Evolutionary conservation across 306 rosid genomes (phyloP).

Genomic region (Gynostemma pentaphyllum): DNA sequence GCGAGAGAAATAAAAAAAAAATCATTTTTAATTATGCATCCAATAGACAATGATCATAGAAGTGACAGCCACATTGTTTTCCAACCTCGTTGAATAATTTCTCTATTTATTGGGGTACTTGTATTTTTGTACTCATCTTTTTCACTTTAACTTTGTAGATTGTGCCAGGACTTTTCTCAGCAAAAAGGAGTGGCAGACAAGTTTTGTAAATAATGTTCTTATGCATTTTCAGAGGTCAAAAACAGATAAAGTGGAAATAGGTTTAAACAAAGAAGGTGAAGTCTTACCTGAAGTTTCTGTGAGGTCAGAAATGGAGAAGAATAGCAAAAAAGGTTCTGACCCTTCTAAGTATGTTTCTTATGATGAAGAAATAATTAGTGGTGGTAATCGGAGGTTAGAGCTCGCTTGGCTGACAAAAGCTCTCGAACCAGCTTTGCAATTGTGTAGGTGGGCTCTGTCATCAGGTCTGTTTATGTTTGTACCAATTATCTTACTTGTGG

Average conservation of each 20-base stretch:
- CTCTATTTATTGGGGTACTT: neutral
- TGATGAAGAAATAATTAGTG: constrained; percentile 41
- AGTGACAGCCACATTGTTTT: too few species aligned
- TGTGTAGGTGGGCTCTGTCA: constrained; percentile 81
- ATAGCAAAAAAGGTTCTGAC: constrained; percentile 16
- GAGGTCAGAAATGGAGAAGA: constrained; percentile 28
- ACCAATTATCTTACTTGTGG: constrained; percentile 13
- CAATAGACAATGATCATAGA: too few species aligned
- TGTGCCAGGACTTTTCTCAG: constrained; percentile 20
- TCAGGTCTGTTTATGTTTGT: constrained; percentile 50
- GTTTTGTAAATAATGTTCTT: constrained; percentile 28
- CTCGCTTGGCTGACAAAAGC: constrained; percentile 81
- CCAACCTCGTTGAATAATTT: too few species aligned
- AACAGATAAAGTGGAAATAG: constrained; percentile 35
- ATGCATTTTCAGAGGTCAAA: constrained; percentile 43
- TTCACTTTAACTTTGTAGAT: constrained; percentile 22
- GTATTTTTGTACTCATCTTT: neutral
- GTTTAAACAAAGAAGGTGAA: constrained; percentile 20
- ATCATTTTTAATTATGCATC: too few species aligned
- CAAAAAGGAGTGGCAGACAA: constrained; percentile 32
- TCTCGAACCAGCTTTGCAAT: constrained; percentile 79
- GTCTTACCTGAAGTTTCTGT: constrained; percentile 22
- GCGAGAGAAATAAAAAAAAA: too few species aligned
- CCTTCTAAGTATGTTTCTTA: constrained; percentile 29
- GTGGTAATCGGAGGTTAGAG: constrained; percentile 59